Evolutionary conservation across 2,329 filamentous ascomycete genomes (phyloP), one percentile per base, ranked within the genome.

Genomic region (Cladosporium sphaerospermum): DNA sequence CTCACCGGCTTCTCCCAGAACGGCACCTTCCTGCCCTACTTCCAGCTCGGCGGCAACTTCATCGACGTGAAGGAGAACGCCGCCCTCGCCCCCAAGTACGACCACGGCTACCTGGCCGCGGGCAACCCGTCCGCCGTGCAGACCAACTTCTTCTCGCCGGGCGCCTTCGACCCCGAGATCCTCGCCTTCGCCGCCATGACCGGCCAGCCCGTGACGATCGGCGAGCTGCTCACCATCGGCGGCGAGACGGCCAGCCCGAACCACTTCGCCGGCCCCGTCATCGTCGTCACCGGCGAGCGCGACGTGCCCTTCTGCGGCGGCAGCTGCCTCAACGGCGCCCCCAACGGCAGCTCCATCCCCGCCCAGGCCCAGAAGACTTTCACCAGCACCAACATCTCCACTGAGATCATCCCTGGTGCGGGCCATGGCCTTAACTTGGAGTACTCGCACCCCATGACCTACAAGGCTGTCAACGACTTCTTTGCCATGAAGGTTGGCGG

Each of bases 201-300:
- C 2, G 78, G 78, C n/a, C 75, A 83, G 62, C 81, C 82, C 0
- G 76, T 79, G 9, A 76, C 81, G 0, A 61, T 76, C 0, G 83
- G 80, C 19, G 82, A 85, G 64, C 62, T 85, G 1, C 64, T 85
- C 40, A 84, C 80, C 1, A 64, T 84, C 4, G 64, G 63, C 41
- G 76, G 72, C 3, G 69, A 64, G 11, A 56, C 70, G 67, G 0
- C 57, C 59, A 56, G 55, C 39, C 47, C 55, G 6, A 69, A 68
- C 50, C 56, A 63, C 0, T 82, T 80, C 60, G 67, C 62, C 2
- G 82, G 80, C 0, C 79, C 82, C 0, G 80, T 82, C 0, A 66
- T 82, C 43, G 72, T 85, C 46, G 73, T 85, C 54, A 84, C 80
- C 32, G 82, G 82, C 54, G 77, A 83, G 45, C 76, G 78, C 13